Percentiles rank a stretch among this genome's conserved stretches.
Evolutionary conservation across 106 monocot species (phyloP).

Genomic region (Dioscorea dumetorum): DNA sequence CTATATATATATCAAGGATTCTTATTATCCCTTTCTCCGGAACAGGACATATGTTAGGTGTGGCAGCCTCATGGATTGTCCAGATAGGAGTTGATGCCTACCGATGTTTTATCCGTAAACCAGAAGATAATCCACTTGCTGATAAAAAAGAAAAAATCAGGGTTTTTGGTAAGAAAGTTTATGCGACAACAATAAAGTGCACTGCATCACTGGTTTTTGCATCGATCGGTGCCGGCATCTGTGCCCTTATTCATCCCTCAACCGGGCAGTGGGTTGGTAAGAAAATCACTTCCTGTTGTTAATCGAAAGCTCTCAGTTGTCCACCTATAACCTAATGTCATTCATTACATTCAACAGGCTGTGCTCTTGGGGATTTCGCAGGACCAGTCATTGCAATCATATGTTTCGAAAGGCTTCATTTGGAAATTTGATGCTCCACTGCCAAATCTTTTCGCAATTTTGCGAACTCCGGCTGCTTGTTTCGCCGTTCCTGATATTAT

Average conservation of each 20-base stretch:
- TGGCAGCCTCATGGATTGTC: conserved; percentile 83
- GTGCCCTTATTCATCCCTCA: conserved; percentile 73
- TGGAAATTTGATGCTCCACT: conserved; percentile 16
- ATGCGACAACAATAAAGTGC: conserved; percentile 47
- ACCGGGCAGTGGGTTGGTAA: conserved; percentile 93
- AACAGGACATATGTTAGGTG: conserved; percentile 69
- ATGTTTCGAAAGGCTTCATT: conserved; percentile 47
- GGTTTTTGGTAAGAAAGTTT: conserved; percentile 42
- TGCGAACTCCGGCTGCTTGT: no score
- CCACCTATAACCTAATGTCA: background rate
- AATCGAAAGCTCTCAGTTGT: background rate
- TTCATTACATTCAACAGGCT: conserved; percentile 24
- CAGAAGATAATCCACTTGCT: conserved; percentile 18
- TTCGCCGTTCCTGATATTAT: no score
- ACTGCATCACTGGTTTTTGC: conserved; percentile 79
- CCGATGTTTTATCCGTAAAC: conserved; percentile 53
- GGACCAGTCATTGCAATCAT: conserved; percentile 38
- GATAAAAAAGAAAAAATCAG: conserved; percentile 30
- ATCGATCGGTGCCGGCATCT: conserved; percentile 82
- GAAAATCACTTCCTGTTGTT: background rate
- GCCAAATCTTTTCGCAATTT: no score
- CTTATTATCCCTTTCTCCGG: background rate
- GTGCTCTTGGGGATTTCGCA: conserved; percentile 64
- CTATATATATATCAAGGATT: background rate
- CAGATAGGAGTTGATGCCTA: conserved; percentile 68